Percentiles rank a stretch among this genome's conserved stretches.
Conservation (phyloP, 148 eudicot species). For the Spergularia bocconei region DNA sequence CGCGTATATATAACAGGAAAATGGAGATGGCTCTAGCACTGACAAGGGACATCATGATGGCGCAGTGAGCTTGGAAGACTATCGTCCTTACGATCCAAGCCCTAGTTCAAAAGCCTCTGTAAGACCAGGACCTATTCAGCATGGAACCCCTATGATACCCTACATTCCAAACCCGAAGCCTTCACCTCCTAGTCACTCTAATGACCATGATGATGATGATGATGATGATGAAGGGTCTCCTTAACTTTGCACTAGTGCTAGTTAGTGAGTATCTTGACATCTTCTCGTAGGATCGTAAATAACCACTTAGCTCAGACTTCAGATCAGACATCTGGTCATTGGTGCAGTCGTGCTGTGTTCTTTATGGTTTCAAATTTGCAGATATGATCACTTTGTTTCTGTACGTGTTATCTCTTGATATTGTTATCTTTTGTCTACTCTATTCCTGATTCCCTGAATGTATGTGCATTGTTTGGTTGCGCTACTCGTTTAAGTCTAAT, state of each 20-base stretch:
- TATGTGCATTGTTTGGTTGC: too few species aligned
- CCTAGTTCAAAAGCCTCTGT: conserved; percentile 29
- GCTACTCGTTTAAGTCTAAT: too few species aligned
- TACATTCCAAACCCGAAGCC: conserved; percentile 28
- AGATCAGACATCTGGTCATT: neutral
- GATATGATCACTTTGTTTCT: neutral
- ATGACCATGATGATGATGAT: neutral
- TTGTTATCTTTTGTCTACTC: too few species aligned
- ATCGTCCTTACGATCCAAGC: conserved; percentile 28
- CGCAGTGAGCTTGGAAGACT: conserved; percentile 26
- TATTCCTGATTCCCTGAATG: too few species aligned
- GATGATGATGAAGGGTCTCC: neutral
- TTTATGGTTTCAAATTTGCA: neutral
- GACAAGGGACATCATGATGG: neutral
- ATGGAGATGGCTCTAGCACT: neutral
- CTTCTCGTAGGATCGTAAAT: neutral
- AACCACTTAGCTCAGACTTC: neutral
- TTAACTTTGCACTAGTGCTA: neutral
- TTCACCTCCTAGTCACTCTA: conserved; percentile 23
- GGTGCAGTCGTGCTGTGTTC: neutral
- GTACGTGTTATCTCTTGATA: too few species aligned
- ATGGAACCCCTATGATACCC: conserved; percentile 24
- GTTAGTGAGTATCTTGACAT: neutral
- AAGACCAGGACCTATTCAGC: conserved; percentile 24
- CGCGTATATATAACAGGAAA: neutral